Evolutionary conservation across 129 eudicot genomes (phyloP), one percentile per base, ranked within the genome.

Genomic region (Tagetes patula): DNA sequence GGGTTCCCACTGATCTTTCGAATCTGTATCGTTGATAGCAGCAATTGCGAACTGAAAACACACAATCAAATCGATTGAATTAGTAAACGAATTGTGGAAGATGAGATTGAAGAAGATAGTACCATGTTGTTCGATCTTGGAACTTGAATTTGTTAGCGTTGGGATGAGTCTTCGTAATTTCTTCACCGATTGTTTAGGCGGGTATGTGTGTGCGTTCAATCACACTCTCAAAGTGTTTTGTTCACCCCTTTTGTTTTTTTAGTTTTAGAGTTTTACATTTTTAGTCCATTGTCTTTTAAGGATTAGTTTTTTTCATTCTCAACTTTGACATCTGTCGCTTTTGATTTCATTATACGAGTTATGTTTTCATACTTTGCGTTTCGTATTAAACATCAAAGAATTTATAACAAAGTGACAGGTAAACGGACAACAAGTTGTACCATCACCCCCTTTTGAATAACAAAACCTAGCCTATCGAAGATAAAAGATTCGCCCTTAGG

Each of bases 1-100:
- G 62, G 98, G 96, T 74, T 90, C 89, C 93, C 91, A 85, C 42
- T 86, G 87, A 47, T 77, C 74, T 71, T 82, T 84, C 42, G 93
- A 67, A 67, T 90, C 91, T 53, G 85, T 85, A 83, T 88, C 97
- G 65, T 94, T 94, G 60, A 94, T 88, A 37, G 99, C 99, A 31
- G 97, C 92, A 78, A 94, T 90, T 74, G 99, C 84, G 76, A 94
- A 94, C 99, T 94, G 93, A 8, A 80, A 45, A 67, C 27, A 68
- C 41, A 70, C 1, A 65, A 36, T 64, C 5, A 8, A 67, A 64
- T 9, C 54, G 65, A 27, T 48, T 5, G 27, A 74, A 62, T 58
- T 27, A 42, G 6, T 48, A 71, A 70, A 48, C 8, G 2, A 56
- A 45, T 70, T 58, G 65, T 30, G 2, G 39, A 55, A 54, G 31